Conservation (phyloP, 2,329 filamentous ascomycete genomes). For the Laburnicola sp. region DNA sequence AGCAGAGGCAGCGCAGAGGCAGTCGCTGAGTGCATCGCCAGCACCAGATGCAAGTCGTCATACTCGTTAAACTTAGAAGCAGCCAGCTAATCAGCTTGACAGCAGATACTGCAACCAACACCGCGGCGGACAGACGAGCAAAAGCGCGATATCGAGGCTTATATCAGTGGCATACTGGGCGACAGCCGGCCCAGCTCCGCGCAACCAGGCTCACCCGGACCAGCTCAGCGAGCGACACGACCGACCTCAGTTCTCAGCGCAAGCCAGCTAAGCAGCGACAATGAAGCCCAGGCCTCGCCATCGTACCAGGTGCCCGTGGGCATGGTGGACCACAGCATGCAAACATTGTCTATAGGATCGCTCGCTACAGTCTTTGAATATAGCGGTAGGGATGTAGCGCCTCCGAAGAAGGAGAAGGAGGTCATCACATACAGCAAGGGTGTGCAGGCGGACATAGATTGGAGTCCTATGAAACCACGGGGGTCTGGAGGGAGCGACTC, state of each 20-base stretch:
- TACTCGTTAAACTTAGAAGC: not conserved
- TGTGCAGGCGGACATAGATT: slow-evolving; percentile 84
- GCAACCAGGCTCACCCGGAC: slow-evolving; percentile 57
- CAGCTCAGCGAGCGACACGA: slow-evolving; percentile 63
- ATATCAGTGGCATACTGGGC: slow-evolving; percentile 82
- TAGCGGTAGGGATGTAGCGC: slow-evolving; percentile 72
- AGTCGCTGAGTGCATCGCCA: slow-evolving; percentile 62
- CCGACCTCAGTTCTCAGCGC: slow-evolving; percentile 85
- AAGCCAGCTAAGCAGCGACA: slow-evolving; percentile 77
- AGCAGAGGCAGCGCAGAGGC: slow-evolving; percentile 70
- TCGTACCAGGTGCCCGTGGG: slow-evolving; percentile 20
- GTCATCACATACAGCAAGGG: slow-evolving; percentile 96
- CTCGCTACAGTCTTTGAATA: slow-evolving; percentile 80
- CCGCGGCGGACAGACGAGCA: slow-evolving; percentile 67
- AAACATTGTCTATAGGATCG: slow-evolving; percentile 73
- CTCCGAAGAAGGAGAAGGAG: slow-evolving; percentile 66
- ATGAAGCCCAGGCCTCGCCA: slow-evolving; percentile 42
- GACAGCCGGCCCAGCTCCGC: slow-evolving; percentile 74
- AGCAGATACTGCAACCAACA: slow-evolving; percentile 68
- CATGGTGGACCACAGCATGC: slow-evolving; percentile 54
- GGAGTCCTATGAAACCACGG: slow-evolving; percentile 59
- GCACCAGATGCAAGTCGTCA: slow-evolving; percentile 66
- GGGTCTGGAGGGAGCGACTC: slow-evolving; percentile 58
- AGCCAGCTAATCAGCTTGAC: slow-evolving; percentile 12
- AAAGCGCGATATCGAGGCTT: slow-evolving; percentile 75